Evolutionary conservation across 1,139 yeast genomes (phyloP), one percentile per base, ranked within the genome.

Genomic region (Hyphopichia wangnamkhiaoensis): DNA sequence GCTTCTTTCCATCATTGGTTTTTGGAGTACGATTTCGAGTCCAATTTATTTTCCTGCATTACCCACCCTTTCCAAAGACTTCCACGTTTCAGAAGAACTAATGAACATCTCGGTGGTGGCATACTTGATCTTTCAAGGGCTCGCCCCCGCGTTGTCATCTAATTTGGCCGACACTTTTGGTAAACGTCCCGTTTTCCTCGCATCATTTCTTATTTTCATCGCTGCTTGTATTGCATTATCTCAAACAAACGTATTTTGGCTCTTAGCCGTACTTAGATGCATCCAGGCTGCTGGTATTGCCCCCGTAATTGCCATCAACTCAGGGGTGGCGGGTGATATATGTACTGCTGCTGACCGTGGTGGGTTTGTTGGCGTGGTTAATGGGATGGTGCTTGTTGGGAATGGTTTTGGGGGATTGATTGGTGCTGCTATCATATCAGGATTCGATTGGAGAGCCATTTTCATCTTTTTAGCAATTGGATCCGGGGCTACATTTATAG

Each of bases 41-140:
- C 68, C 74, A 12, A 67, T 68, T 12, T 69, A 63, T 49, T 68
- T 68, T 41, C 74, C 75, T 1, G 74, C 73, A 0, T 46, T 69
- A 12, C 74, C 75, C 1, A 57, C 65, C 3, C 51, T 69, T n/a
- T 49, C 63, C 1, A 18, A 29, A 13, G 45, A 60, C 17, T 69
- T 68, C 41, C 34, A 57, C 15, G 53, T 61, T 1, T 42, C 64
- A 2, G 45, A 44, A 3, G 51, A 65, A 2, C 40, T 56, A 4
- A 57, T 63, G 40, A 63, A 69, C 40, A 41, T 68, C 13, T 62
- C 73, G 10, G 65, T 69, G 30, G 72, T 68, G 26, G 63, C 68
- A 1, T 69, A 68, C 42, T 56, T 68, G 31, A 12, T 69, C 9
- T 58, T 61, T 35, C 74, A 69, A 47, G 75, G 74, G 2, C 37